phyloP scores from a whole-genome alignment of 495 filamentous ascomycete genomes.

The Daldinia vernicosa region DNA sequence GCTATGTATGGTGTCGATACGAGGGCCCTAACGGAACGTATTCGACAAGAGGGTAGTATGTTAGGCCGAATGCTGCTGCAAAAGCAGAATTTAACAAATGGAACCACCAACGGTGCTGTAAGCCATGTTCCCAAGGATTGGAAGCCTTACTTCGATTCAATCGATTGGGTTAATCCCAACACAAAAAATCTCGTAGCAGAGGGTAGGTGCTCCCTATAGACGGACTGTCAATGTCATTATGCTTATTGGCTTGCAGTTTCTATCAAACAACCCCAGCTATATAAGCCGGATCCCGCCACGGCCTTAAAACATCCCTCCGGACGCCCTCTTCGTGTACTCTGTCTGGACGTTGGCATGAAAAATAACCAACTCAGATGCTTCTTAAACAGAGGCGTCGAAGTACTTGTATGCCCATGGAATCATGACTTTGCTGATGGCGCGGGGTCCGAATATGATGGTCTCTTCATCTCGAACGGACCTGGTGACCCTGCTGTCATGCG shows the following conservation, averaged over 20 bases:
- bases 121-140: slow-evolving; percentile 63
- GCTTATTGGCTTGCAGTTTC: slow-evolving; percentile 73
- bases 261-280: slow-evolving; percentile 80
- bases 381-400: slow-evolving; percentile 88
- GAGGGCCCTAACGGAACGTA: slow-evolving; percentile 89
- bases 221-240: slow-evolving; percentile 9
- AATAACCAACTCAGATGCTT: slow-evolving; percentile 97
- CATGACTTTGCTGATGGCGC: slow-evolving; percentile 82
- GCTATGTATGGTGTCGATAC: slow-evolving; percentile 97
- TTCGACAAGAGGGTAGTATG: slow-evolving; percentile 95
- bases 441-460: slow-evolving; percentile 86
- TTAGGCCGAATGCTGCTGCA: slow-evolving; percentile 86
- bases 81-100: slow-evolving; percentile 63
- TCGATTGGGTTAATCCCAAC: slow-evolving; percentile 93
- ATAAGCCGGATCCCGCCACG: slow-evolving; percentile 70
- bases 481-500: slow-evolving; percentile 90
- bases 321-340: slow-evolving; percentile 83
- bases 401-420: slow-evolving; percentile 94
- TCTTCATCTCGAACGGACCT: slow-evolving; percentile 97
- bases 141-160: slow-evolving; percentile 73
- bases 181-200: slow-evolving; percentile 89
- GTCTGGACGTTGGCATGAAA: slow-evolving; percentile 95
- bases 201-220: slow-evolving; percentile 68
- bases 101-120: slow-evolving; percentile 50
- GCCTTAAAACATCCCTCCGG: slow-evolving; percentile 85